Evolutionary conservation across 257 asterid species (phyloP).

Genomic region (Mitragyna speciosa): DNA sequence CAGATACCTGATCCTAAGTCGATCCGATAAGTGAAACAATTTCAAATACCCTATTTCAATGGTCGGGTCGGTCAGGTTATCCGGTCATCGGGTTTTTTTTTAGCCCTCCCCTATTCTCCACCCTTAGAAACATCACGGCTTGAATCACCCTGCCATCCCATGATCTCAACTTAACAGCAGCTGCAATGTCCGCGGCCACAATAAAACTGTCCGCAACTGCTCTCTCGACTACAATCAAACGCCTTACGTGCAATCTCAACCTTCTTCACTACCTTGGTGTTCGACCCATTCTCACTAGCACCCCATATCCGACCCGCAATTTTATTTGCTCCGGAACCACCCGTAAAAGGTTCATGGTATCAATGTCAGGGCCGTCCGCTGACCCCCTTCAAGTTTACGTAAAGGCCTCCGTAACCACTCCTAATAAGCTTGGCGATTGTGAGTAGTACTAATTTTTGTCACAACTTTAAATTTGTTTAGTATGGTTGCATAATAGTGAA

Average conservation of each 20-base stretch:
- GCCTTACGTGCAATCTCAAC: constrained; percentile 31
- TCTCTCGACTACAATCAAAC: constrained; percentile 50
- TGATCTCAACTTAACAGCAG: no score
- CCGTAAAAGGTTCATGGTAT: constrained; percentile 30
- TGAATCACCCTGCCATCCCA: no score
- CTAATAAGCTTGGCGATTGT: constrained; percentile 92
- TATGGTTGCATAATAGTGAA: neutral
- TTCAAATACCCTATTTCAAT: no score
- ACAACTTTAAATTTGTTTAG: neutral
- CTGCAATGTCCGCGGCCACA: constrained; percentile 51
- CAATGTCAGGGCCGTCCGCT: constrained; percentile 37
- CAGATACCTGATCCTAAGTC: no score
- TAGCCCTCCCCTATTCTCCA: no score
- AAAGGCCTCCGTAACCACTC: constrained; percentile 68
- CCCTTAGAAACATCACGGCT: no score
- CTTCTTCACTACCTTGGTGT: constrained; percentile 26
- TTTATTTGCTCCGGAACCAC: constrained; percentile 11
- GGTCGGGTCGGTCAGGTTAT: no score
- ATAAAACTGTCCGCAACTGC: constrained; percentile 52
- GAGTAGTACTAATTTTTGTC: constrained; percentile 16
- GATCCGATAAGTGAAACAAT: no score
- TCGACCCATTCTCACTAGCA: constrained; percentile 28
- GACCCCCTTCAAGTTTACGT: constrained; percentile 70
- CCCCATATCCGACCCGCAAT: constrained; percentile 17
- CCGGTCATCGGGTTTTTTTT: no score